Percentiles rank a stretch among this genome's conserved stretches.
These are phyloP conservation scores for Candida manassasensis DNA, from an alignment of 805 yeast species.

Conservation along the genomic window DNA sequence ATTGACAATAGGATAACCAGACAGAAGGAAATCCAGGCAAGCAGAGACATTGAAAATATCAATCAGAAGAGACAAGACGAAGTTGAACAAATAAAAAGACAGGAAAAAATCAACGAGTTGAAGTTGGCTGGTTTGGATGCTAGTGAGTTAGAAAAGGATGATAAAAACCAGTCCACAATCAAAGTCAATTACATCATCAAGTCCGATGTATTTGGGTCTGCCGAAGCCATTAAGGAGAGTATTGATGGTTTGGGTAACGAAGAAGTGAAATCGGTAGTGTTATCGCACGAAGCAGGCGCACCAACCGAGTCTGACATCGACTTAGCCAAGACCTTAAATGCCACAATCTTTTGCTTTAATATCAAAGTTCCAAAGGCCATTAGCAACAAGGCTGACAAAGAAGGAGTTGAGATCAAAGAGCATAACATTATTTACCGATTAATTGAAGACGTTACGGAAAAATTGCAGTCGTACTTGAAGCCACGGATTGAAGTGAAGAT, in stretches of 20 bases:
- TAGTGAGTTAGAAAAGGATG: conserved; percentile 34
- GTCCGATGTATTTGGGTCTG: conserved; percentile 92
- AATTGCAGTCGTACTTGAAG: conserved; percentile 53
- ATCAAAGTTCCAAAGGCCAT: conserved; percentile 63
- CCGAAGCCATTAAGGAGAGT: conserved; percentile 86
- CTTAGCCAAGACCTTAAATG: conserved; percentile 42
- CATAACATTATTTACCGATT: conserved; percentile 84
- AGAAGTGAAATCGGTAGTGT: conserved; percentile 66
- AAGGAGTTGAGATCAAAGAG: conserved; percentile 53
- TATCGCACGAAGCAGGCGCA: conserved; percentile 75
- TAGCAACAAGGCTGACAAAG: conserved; percentile 50
- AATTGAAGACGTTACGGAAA: conserved; percentile 74
- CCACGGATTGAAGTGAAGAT: conserved; percentile 66
- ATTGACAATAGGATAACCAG: conserved; percentile 58
- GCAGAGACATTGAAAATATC: conserved; percentile 61
- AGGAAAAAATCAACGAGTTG: conserved; percentile 52
- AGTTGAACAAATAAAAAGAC: conserved; percentile 46
- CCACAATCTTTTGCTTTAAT: conserved; percentile 77
- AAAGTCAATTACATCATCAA: conserved; percentile 63
- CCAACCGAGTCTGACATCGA: conserved; percentile 47
- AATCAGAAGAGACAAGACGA: conserved; percentile 62
- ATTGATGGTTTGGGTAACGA: conserved; percentile 81
- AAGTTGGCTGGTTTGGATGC: conserved; percentile 56
- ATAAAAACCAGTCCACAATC: conserved; percentile 18
- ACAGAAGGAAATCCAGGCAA: conserved; percentile 49